These are phyloP conservation scores for Camellia granthamiana DNA, from an alignment of 148 eudicot genomes.

Conservation along the genomic window DNA sequence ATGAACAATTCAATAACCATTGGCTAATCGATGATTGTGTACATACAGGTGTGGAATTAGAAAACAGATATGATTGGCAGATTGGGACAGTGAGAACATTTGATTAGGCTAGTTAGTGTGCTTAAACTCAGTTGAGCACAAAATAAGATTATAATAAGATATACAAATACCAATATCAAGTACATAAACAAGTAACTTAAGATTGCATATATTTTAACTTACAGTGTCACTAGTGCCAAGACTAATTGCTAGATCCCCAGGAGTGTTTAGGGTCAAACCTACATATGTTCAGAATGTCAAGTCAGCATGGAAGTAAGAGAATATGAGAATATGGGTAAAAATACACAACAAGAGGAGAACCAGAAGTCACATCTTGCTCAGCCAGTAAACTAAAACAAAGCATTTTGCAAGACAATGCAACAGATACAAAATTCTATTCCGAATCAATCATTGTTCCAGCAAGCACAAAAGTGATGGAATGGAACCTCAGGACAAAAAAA, in stretches of 20 bases:
- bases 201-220: slow-evolving; percentile 28
- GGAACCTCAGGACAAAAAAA: neutral
- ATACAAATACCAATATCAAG: neutral
- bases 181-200: neutral
- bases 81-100: neutral
- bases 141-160: neutral
- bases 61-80: neutral
- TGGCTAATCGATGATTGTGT: neutral
- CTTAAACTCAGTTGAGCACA: neutral
- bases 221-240: slow-evolving; percentile 99
- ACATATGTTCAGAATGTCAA: slow-evolving; percentile 9
- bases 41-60: neutral
- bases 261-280: slow-evolving; percentile 87
- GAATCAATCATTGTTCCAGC: neutral
- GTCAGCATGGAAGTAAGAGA: slow-evolving; percentile 5
- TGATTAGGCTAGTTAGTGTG: neutral
- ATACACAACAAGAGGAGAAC: neutral
- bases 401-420: neutral
- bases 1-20: neutral
- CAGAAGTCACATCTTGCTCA: neutral
- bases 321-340: neutral
- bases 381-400: neutral
- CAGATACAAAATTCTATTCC: neutral
- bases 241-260: slow-evolving; percentile 95
- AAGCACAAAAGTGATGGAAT: neutral